Conservation (phyloP, 2,329 filamentous ascomycete species). For the Colletotrichum plurivorum region DNA sequence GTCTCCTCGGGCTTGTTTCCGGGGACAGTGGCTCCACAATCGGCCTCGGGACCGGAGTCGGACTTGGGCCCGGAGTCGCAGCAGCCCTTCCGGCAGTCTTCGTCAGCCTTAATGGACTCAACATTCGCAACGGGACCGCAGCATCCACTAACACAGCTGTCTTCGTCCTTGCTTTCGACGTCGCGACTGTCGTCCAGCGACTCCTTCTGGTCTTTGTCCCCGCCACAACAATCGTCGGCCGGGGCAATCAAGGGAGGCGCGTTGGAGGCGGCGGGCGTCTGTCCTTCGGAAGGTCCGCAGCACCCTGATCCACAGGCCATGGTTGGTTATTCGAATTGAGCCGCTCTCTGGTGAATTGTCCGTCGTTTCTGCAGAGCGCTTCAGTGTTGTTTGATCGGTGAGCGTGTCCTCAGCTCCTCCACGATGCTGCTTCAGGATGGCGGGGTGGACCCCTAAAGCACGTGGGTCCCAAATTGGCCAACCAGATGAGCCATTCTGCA, state of each 20-base stretch:
- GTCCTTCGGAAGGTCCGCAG: background rate
- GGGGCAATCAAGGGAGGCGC: background rate
- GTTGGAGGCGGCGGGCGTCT: background rate
- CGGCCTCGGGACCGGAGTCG: background rate
- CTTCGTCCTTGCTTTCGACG: background rate
- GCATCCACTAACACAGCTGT: background rate
- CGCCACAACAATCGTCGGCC: no score
- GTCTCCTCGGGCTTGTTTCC: background rate
- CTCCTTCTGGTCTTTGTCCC: background rate
- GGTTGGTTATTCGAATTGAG: background rate
- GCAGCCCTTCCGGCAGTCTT: constrained; percentile 11
- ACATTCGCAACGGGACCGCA: background rate
- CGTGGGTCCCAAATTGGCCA: background rate
- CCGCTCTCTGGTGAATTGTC: background rate
- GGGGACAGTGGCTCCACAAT: background rate
- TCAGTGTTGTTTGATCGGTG: background rate
- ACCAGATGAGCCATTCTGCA: background rate
- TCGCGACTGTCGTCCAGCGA: background rate
- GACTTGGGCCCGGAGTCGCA: background rate
- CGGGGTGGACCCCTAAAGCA: background rate
- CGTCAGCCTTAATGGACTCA: background rate
- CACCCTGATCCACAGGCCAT: constrained; percentile 17
- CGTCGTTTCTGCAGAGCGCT: no score
- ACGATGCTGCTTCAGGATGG: background rate
- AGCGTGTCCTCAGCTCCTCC: no score